These are phyloP conservation scores for Cryptococcus maquisensis DNA, from an alignment of 1,284 basidiomycete genomes.

Conservation along the genomic window DNA sequence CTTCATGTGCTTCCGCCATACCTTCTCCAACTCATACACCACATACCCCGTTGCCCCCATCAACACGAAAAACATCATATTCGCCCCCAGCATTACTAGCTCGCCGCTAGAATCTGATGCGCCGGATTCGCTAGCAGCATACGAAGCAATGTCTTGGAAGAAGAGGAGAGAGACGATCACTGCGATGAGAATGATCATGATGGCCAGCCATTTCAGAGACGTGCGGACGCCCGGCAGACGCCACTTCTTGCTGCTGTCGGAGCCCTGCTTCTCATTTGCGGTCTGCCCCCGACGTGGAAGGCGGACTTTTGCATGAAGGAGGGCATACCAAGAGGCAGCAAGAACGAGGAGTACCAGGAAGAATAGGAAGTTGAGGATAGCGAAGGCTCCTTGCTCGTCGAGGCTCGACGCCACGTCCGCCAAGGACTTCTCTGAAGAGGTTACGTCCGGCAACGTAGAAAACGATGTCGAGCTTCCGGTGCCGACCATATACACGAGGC, in stretches of 20 bases:
- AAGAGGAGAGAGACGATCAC: conserved; percentile 9
- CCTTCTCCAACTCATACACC: conserved; percentile 6
- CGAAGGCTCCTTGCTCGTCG: conserved; percentile 1
- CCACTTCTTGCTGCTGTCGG: neutral
- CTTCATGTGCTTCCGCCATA: neutral
- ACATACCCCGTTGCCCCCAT: conserved; percentile 13
- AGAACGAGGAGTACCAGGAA: conserved; percentile 8
- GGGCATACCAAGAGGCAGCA: conserved; percentile 8
- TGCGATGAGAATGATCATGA: conserved; percentile 2
- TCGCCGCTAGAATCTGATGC: neutral
- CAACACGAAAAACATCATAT: conserved; percentile 9
- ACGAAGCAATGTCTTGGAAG: conserved; percentile 12
- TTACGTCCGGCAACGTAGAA: conserved; percentile 8
- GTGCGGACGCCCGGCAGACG: neutral
- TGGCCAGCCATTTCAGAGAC: conserved; percentile 10
- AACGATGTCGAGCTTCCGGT: conserved; percentile 2
- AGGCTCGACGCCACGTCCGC: conserved; percentile 1
- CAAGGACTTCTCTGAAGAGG: conserved; percentile 1
- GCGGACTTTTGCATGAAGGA: conserved; percentile 2
- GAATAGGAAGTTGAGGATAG: conserved; percentile 11
- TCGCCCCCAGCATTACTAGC: conserved; percentile 6
- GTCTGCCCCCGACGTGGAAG: neutral
- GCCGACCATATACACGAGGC: conserved; percentile 7
- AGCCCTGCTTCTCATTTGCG: neutral
- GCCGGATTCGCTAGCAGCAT: neutral